Conservation (phyloP, 2,329 filamentous ascomycete species). For the Aspergillus piperis region DNA sequence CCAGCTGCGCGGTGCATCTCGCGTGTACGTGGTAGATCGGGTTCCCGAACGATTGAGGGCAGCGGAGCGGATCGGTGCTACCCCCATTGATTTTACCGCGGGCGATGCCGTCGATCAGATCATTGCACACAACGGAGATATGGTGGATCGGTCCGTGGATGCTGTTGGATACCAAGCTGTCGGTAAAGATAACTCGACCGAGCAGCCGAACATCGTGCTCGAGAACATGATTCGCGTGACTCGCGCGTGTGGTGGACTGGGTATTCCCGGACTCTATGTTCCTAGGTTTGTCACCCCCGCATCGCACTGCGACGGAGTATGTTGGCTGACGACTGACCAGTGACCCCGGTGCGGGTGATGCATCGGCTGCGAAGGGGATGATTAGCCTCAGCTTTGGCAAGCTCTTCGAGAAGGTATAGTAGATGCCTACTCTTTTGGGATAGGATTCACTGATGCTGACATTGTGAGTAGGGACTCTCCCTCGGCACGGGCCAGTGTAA, state of each 20-base stretch:
- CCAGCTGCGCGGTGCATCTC: constrained; percentile 60
- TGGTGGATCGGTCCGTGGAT: constrained; percentile 66
- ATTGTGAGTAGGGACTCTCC: constrained; percentile 52
- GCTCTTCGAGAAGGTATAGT: constrained; percentile 63
- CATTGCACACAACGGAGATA: constrained; percentile 58
- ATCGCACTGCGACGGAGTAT: too few relatives aligned
- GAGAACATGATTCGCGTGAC: constrained; percentile 67
- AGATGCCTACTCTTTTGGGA: constrained; percentile 1
- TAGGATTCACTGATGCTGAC: not conserved
- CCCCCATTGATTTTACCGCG: constrained; percentile 62
- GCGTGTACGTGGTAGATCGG: constrained; percentile 64
- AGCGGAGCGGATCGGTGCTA: constrained; percentile 63
- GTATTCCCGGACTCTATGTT: constrained; percentile 59
- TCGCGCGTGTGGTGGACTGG: constrained; percentile 61
- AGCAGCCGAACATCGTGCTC: constrained; percentile 51
- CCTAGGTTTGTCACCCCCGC: constrained; percentile 26
- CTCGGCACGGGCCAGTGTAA: constrained; percentile 67
- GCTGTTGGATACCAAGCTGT: constrained; percentile 68
- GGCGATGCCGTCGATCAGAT: constrained; percentile 61
- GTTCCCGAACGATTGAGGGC: constrained; percentile 60
- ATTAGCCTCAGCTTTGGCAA: constrained; percentile 67
- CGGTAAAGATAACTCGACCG: constrained; percentile 56
- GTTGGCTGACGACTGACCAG: constrained; percentile 6
- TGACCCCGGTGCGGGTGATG: constrained; percentile 65
- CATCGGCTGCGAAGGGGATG: constrained; percentile 62